Base-by-base conservation (phyloP, 805 yeast species). In the Candida xyloterini region DNA sequence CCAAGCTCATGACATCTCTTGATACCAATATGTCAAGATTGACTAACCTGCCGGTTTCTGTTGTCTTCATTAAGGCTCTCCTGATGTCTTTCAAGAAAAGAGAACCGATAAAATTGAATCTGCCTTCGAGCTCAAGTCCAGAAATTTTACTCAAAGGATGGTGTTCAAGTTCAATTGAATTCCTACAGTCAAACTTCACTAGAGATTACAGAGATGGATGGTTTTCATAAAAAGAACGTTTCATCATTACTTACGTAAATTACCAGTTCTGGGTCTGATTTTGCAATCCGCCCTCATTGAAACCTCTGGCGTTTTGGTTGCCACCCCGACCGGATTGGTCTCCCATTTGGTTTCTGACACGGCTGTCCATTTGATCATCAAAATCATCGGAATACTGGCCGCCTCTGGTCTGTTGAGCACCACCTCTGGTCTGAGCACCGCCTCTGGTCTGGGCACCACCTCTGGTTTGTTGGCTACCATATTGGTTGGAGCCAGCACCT, bases 131-230 rank as follows among this genome's bases (percentile, higher is more conserved):
- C 4, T 6, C 20, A 10, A 27, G 27, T 2, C 20, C 21, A 9
- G 27, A 15, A 10, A 3, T 26, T 10, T 33, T 39, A 4, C 34
- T 39, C 2, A 14, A 46, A 14, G 44, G 43, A 26, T 59, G 64
- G 64, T 44, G 55, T 24, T 13, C 52, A 13, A 32, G 42, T n/a
- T 25, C 52, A 10, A 44, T 47, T 30, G 44, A 37, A 1, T 55
- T 38, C 40, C 40, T 56, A 26, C 32, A 44, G 1, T 15, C 36
- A 5, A 43, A 40, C 10, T 38, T 48, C 10, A 41, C 50, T 2
- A 51, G 39, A 15, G 61, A 58, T n/a, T 57, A 52, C 22, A 33
- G 47, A 7, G 44, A 48, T 32, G 64, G 64, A 5, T 59, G 64
- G 63, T 48, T 46, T 24, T 43, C 50, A 9, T 44, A 33, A 40